Percentiles rank a stretch among this genome's conserved stretches.
Conservation (phyloP, 108 stramenopile species). For the Mediolabrus comicus region DNA sequence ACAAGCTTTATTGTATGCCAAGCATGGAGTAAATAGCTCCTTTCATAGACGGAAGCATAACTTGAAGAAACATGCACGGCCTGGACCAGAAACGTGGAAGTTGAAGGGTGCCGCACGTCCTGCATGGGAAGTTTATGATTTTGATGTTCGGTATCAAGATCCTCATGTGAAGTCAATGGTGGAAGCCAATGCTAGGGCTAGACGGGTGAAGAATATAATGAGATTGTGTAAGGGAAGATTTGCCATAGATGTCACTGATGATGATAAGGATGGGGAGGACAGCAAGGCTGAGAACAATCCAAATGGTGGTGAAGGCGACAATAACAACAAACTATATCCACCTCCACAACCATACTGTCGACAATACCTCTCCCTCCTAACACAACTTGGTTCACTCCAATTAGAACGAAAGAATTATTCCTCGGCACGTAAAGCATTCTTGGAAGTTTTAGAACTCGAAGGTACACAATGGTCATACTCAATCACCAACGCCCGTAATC, state of each 20-base stretch:
- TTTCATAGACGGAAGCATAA: conserved; percentile 22
- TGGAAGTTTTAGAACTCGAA: conserved; percentile 78
- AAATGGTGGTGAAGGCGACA: background rate
- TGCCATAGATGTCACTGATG: conserved; percentile 22
- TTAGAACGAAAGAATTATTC: conserved; percentile 67
- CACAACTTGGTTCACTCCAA: conserved; percentile 74
- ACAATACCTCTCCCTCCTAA: conserved; percentile 65
- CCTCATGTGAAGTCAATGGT: conserved; percentile 72
- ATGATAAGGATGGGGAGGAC: background rate
- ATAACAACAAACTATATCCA: conserved; percentile 9
- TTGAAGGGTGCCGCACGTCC: conserved; percentile 87
- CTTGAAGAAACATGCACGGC: conserved; percentile 54
- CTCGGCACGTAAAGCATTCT: conserved; percentile 60
- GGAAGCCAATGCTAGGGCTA: conserved; percentile 58
- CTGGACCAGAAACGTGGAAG: conserved; percentile 87
- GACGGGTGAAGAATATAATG: conserved; percentile 65
- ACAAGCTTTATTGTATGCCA: conserved; percentile 14
- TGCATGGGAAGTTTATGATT: conserved; percentile 86
- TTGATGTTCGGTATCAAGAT: conserved; percentile 88
- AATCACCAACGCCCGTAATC: conserved; percentile 68
- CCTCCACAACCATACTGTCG: conserved; percentile 70
- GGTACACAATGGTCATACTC: conserved; percentile 26
- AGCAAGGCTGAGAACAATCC: background rate
- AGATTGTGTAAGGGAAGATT: conserved; percentile 59
- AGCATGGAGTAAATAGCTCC: conserved; percentile 33